phyloP scores from a whole-genome alignment of 495 filamentous ascomycete species.

The Wilcoxina mikolae region DNA sequence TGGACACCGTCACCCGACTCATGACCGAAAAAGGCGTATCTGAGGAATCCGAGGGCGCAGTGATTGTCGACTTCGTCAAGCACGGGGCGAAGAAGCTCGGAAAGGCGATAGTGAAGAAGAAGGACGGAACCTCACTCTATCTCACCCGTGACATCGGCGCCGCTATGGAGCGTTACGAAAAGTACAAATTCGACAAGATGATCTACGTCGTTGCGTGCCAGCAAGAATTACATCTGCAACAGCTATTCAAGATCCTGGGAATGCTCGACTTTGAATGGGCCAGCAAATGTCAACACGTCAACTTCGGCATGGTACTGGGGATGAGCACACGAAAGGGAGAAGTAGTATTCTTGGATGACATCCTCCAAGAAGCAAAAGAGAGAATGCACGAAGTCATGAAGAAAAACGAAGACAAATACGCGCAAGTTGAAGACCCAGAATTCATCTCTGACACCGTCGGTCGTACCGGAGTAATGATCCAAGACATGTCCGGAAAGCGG shows the following conservation, averaged over 20 bases:
- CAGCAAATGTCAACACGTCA: slow-evolving; percentile 44
- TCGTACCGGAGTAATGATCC: slow-evolving; percentile 48
- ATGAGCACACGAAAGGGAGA: slow-evolving; percentile 51
- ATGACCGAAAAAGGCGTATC: slow-evolving; percentile 61
- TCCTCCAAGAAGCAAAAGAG: slow-evolving; percentile 45
- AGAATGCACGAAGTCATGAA: slow-evolving; percentile 53
- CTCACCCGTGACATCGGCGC: slow-evolving; percentile 53
- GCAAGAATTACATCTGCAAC: slow-evolving; percentile 47
- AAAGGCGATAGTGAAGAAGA: slow-evolving; percentile 43
- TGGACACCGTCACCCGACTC: slow-evolving; percentile 49
- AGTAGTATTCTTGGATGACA: slow-evolving; percentile 45
- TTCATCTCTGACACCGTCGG: slow-evolving; percentile 44
- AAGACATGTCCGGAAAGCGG: slow-evolving; percentile 53
- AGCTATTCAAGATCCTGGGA: slow-evolving; percentile 50
- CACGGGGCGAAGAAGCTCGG: slow-evolving; percentile 46
- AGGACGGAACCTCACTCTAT: slow-evolving; percentile 49
- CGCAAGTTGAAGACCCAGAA: slow-evolving; percentile 43
- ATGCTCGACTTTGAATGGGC: slow-evolving; percentile 46
- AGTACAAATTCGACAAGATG: slow-evolving; percentile 55
- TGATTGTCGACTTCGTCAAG: slow-evolving; percentile 77
- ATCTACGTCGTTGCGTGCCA: slow-evolving; percentile 50
- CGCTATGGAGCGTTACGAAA: slow-evolving; percentile 42
- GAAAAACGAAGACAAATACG: slow-evolving; percentile 46
- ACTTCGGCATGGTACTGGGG: slow-evolving; percentile 46
- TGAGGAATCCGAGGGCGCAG: slow-evolving; percentile 72